Evolutionary conservation across 441 rosid genomes (phyloP), one percentile per base, ranked within the genome.

Genomic region (Breynia disticha): DNA sequence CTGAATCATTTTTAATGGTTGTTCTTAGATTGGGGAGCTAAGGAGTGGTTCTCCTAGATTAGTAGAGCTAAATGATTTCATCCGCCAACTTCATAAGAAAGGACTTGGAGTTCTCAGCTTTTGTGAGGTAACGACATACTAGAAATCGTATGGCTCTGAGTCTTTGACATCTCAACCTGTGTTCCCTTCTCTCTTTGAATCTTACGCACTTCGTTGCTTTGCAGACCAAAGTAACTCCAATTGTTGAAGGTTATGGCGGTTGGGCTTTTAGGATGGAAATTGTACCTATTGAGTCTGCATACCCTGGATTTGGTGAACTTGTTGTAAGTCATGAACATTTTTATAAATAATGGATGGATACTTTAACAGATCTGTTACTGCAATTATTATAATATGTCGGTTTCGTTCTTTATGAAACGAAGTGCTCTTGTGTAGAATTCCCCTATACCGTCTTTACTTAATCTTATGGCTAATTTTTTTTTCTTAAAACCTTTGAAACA

Each of bases 241-340:
- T 93, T 13, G 98, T 93, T 55, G 97, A 89, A 80, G 97, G 97
- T 39, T 93, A 89, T 51, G 96, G 98, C 50, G 98, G 98, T 66
- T 88, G 95, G 97, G 98, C 98, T 49, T 77, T 86, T 18, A 79
- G 98, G 60, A 67, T 83, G 94, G 98, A 93, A 68, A 75, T 93
- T 22, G 98, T 89, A 48, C 83, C 98, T 19, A 82, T 86, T 12
- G 98, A 93, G 70, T 93, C 98, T 38, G 96, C 97, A 11, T 93
- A 86, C 67, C 97, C 98, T 65, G 96, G 98, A 72, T 93, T 79
- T 71, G 98, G 98, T 64, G 91, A 88, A 63, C 79, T 88, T 55
- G 81, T 93, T 60, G 97, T 93, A 76, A 79, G 98, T 79, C 44
- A 58, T 59, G 28, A 44, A 44, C 44, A 19, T 41, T 20, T 11